phyloP scores from a whole-genome alignment of 1,284 basidiomycete genomes.

The Cutaneotrichosporon cyanovorans region DNA sequence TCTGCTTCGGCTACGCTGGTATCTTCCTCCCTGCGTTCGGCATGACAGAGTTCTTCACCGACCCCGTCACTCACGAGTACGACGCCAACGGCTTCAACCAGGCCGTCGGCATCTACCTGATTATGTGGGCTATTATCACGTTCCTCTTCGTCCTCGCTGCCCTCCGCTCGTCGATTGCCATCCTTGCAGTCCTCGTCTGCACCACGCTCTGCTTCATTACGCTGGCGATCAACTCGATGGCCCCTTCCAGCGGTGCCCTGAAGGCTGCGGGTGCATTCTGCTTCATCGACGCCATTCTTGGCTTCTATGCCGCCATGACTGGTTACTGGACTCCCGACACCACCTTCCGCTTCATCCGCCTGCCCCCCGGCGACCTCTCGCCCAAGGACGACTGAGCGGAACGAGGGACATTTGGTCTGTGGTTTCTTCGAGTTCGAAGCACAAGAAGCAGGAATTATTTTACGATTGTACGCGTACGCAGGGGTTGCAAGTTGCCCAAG shows the following conservation, averaged over 20 bases:
- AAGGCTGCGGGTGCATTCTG: slow-evolving; percentile 9
- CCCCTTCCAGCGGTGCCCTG: not conserved
- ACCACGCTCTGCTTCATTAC: slow-evolving; percentile 5
- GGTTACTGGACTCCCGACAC: slow-evolving; percentile 19
- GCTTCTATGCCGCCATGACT: slow-evolving; percentile 16
- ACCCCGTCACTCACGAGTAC: slow-evolving; percentile 5
- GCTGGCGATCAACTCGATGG: slow-evolving; percentile 7
- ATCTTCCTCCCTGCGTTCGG: slow-evolving; percentile 12
- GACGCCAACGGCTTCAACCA: slow-evolving; percentile 15
- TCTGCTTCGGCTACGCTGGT: slow-evolving; percentile 11
- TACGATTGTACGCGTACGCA: no score
- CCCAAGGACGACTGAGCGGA: slow-evolving; percentile 3
- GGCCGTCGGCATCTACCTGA: slow-evolving; percentile 11
- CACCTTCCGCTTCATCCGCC: slow-evolving; percentile 7
- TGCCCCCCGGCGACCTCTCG: slow-evolving; percentile 7
- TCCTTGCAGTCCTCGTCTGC: slow-evolving; percentile 13
- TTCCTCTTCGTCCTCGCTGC: slow-evolving; percentile 15
- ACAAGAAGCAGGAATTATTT: no score
- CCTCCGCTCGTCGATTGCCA: slow-evolving; percentile 17
- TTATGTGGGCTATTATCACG: slow-evolving; percentile 12
- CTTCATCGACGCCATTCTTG: slow-evolving; percentile 8
- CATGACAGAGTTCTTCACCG: slow-evolving; percentile 7
- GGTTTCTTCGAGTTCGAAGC: no score
- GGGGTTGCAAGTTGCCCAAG: no score
- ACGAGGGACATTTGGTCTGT: no score